Evolutionary conservation across 73 alveolate genomes (phyloP).

Genomic region (Tetrahymena elliotti): DNA sequence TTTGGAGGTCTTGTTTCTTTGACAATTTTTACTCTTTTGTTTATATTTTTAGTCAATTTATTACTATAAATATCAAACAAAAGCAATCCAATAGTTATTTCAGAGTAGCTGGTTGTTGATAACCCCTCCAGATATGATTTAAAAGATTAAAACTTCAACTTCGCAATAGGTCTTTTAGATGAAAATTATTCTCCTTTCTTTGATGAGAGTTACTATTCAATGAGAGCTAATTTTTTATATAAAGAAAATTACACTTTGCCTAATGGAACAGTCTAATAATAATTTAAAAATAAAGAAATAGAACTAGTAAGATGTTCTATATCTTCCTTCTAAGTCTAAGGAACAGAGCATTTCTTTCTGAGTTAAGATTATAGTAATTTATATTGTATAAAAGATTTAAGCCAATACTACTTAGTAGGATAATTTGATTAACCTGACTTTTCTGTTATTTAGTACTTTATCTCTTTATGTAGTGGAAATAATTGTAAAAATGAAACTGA

Average conservation of each 20-base stretch:
- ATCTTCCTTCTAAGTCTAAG: not conserved
- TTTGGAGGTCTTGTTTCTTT: not conserved
- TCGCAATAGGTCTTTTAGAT: not conserved
- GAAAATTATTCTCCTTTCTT: not conserved
- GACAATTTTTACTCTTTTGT: not conserved
- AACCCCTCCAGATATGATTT: not conserved
- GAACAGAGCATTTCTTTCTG: not conserved
- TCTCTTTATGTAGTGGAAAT: not conserved
- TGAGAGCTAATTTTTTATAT: not conserved
- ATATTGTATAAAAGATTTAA: not conserved
- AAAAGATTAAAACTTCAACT: not conserved
- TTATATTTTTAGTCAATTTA: not conserved
- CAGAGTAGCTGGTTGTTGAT: not conserved
- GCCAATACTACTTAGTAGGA: not conserved
- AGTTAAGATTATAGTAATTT: not conserved
- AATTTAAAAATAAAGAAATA: not conserved
- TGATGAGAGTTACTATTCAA: not conserved
- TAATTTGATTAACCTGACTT: not conserved
- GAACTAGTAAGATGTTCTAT: not conserved
- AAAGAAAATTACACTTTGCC: not conserved
- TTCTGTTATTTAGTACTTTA: not conserved
- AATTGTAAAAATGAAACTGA: not conserved
- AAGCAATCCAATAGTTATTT: not conserved
- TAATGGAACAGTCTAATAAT: not conserved
- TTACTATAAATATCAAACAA: not conserved